Conservation (phyloP, 2,329 filamentous ascomycete genomes). For the Laburnicola sp. region DNA sequence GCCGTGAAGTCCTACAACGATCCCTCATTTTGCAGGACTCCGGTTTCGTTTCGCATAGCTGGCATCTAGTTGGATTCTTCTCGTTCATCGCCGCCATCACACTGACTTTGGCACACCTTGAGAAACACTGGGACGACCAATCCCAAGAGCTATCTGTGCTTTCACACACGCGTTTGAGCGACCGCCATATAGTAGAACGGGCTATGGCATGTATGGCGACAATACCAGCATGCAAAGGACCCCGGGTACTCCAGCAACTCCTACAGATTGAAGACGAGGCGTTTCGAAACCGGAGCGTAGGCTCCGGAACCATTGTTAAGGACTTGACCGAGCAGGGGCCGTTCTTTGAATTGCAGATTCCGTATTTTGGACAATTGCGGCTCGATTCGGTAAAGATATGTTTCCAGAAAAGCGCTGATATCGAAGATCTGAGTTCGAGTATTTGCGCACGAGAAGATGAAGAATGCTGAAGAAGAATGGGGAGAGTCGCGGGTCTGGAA, state of each 20-base stretch:
- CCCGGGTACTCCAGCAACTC: background rate
- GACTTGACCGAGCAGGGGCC: background rate
- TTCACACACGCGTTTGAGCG: constrained; percentile 4
- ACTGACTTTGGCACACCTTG: background rate
- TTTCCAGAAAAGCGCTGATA: background rate
- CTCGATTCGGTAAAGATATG: constrained; percentile 2
- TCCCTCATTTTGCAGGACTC: constrained; percentile 3
- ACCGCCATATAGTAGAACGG: constrained; percentile 1
- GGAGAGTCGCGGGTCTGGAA: no score
- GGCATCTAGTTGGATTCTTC: constrained; percentile 6
- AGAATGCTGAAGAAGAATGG: no score
- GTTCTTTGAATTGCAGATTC: constrained; percentile 8
- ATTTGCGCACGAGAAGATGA: no score
- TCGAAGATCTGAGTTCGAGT: no score
- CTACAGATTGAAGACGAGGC: constrained; percentile 5
- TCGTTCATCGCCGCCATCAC: constrained; percentile 7
- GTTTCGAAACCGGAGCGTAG: constrained; percentile 1
- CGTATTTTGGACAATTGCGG: constrained; percentile 6
- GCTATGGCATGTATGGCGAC: background rate
- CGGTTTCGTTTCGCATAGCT: background rate
- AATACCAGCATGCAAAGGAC: constrained; percentile 2
- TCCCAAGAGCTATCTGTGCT: background rate
- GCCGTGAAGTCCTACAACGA: constrained; percentile 5
- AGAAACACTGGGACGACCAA: constrained; percentile 3
- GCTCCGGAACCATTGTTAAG: constrained; percentile 4